Base-by-base conservation (phyloP, 768 basidiomycete genomes). In the Mycena polygramma region DNA sequence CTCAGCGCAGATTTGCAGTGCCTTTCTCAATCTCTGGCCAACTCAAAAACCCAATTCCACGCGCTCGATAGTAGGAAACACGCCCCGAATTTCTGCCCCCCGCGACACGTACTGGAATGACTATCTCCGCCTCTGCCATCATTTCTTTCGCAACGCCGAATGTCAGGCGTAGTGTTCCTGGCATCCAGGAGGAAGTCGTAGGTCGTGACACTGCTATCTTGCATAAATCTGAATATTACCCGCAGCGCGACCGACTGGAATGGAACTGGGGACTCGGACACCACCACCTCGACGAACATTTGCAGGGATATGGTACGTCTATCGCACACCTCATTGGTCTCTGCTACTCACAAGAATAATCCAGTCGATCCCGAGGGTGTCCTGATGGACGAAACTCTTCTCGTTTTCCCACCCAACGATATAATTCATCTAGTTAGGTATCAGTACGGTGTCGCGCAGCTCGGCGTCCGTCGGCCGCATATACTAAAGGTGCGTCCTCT, bases 211-310 rank as follows among this genome's bases (percentile, higher is more conserved):
- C 20, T 36, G 17, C 17, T 14, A 20, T 7, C 19, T 20, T 7
- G 19, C 5, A 17, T 26, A 19, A 3, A 17, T 14, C 7, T 19
- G 24, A 41, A 20, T n/a, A 11, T 19, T 4, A 20, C 37, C 30
- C 19, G 15, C 45, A 68, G 66, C 59, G 66, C 17, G 19, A 11
- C 19, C 35, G 22, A 11, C 41, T 68, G 22, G 66, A 68, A 36
- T 68, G 66, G 66, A 43, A 24, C 7, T 68, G 66, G 66, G 66
- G 66, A 39, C 59, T 68, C 3, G 43, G 13, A 37, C 46, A 61
- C 36, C 43, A 8, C 19, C 43, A 35, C 17, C 57, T 68, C 2
- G 67, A 68, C 55, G 36, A 57, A 26, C 61, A 62, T 41, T 8
- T 63, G n/a, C 7, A 7, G 10, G 14, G 20, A 35, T 55, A 45